Percentiles rank a stretch among this genome's conserved stretches.
Conservation (phyloP, 2,329 filamentous ascomycete species). For the Pezicula carpinea region DNA sequence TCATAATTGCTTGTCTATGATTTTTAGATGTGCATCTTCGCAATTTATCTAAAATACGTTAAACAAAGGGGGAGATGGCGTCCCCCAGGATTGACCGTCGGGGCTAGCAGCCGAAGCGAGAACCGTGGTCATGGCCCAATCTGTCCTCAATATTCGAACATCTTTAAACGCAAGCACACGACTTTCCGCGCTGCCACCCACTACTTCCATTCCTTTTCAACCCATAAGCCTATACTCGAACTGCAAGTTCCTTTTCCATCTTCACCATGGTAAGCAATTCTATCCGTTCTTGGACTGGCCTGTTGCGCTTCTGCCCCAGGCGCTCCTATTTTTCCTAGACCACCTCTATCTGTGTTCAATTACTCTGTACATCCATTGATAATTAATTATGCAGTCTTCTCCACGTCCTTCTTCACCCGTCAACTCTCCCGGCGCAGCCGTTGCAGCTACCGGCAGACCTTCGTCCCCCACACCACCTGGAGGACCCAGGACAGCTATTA, state of each 20-base stretch:
- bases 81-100: too few relatives aligned
- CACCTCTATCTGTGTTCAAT: not conserved
- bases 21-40: too few relatives aligned
- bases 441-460: conserved; percentile 66
- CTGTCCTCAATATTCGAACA: conserved; percentile 21
- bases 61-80: too few relatives aligned
- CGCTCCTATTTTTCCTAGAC: not conserved
- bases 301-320: not conserved
- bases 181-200: conserved; percentile 2
- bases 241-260: too few relatives aligned
- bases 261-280: conserved; percentile 1
- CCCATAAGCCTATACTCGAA: not conserved
- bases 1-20: too few relatives aligned
- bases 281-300: conserved; percentile 7
- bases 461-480: conserved; percentile 87
- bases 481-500: conserved; percentile 90
- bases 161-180: conserved; percentile 4
- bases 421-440: conserved; percentile 42
- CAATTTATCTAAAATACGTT: too few relatives aligned
- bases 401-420: conserved; percentile 50
- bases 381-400: conserved; percentile 24
- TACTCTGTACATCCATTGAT: too few relatives aligned
- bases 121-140: not conserved
- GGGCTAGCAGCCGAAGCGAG: too few relatives aligned
- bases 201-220: conserved; percentile 7